phyloP scores from a whole-genome alignment of 2,329 filamentous ascomycete genomes.

The Venturia effusa region DNA sequence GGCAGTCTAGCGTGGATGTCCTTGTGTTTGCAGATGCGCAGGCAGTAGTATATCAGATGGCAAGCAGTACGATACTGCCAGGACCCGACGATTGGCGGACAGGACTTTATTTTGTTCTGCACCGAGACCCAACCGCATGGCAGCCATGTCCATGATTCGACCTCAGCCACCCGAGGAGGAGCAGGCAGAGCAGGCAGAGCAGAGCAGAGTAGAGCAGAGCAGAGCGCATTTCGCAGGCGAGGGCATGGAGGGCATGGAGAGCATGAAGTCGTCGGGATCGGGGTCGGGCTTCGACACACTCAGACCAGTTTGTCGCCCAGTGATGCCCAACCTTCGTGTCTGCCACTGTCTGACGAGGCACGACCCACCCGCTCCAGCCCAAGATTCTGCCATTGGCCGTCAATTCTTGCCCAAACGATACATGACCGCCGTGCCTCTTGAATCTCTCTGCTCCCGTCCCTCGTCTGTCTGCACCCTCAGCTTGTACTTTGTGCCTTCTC shows the following conservation, averaged over 20 bases:
- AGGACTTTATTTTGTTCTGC: neutral
- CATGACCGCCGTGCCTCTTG: neutral
- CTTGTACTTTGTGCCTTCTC: neutral
- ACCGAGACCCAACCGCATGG: neutral
- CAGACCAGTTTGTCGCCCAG: neutral
- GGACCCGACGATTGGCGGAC: neutral
- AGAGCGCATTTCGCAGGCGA: no score
- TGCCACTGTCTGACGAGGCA: no score
- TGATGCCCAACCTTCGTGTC: conserved; percentile 3
- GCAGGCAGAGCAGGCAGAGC: no score
- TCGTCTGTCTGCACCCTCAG: neutral
- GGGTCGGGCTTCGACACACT: neutral
- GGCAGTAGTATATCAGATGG: neutral
- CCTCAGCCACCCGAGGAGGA: neutral
- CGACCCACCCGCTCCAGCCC: neutral
- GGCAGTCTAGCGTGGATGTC: neutral
- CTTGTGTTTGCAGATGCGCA: neutral
- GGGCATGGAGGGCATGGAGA: neutral
- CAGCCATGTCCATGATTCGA: neutral
- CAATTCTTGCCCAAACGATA: neutral
- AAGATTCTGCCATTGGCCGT: neutral
- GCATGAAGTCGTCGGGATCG: neutral
- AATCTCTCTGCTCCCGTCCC: neutral
- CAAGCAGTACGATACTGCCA: no score
- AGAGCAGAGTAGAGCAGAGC: neutral